Conservation (phyloP, 495 filamentous ascomycete genomes). For the Filosporella fistucella region DNA sequence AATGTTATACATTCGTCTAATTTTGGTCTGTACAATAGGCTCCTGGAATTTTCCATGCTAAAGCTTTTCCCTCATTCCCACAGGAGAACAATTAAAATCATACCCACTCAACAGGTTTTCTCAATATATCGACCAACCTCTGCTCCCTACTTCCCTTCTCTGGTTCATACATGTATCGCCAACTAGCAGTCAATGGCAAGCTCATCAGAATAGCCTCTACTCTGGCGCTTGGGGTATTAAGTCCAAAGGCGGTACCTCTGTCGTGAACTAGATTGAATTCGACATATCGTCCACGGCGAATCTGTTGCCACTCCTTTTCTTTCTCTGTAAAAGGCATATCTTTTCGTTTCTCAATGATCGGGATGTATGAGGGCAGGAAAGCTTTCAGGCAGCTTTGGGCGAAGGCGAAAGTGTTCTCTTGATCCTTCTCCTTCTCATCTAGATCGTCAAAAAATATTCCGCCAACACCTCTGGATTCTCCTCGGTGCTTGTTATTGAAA, state of each 20-base stretch:
- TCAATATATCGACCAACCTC: constrained; percentile 74
- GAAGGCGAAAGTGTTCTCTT: constrained; percentile 90
- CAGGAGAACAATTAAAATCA: no score
- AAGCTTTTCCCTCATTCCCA: no score
- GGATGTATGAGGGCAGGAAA: constrained; percentile 88
- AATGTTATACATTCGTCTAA: not conserved
- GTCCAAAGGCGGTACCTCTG: constrained; percentile 88
- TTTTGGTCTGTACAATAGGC: not conserved
- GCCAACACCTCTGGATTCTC: constrained; percentile 83
- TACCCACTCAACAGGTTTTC: constrained; percentile 87
- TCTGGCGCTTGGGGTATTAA: constrained; percentile 87
- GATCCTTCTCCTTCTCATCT: constrained; percentile 79
- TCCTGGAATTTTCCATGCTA: no score
- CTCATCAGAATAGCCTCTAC: constrained; percentile 98
- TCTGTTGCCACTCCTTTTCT: constrained; percentile 95
- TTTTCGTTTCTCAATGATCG: constrained; percentile 82
- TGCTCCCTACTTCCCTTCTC: constrained; percentile 71
- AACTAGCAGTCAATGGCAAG: constrained; percentile 85
- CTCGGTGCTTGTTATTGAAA: constrained; percentile 88
- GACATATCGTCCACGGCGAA: constrained; percentile 88
- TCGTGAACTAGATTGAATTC: constrained; percentile 99
- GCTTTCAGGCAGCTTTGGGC: constrained; percentile 76
- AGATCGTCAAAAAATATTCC: constrained; percentile 99
- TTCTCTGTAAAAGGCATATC: constrained; percentile 80
- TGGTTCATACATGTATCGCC: constrained; percentile 92